phyloP scores from a whole-genome alignment of 106 monocot genomes.

The Agapanthus africanus region DNA sequence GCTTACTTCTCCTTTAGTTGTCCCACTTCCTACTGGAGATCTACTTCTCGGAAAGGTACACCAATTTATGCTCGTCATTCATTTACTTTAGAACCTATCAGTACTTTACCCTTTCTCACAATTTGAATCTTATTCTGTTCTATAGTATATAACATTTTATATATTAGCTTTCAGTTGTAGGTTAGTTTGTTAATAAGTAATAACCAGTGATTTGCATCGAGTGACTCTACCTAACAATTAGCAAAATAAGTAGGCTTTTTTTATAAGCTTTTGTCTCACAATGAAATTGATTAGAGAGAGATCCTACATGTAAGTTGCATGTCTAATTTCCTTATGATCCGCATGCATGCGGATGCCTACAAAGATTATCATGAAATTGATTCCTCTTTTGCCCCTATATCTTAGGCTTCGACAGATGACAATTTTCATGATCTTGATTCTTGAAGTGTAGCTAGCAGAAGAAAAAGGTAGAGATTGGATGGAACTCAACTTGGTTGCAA shows the following conservation, averaged over 20 bases:
- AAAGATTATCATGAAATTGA: not conserved
- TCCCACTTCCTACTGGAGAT: constrained; percentile 75
- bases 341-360: not conserved
- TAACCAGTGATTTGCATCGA: not conserved
- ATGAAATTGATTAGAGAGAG: constrained; percentile 1
- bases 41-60: constrained; percentile 92
- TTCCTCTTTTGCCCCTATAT: not conserved
- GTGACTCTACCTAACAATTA: not conserved
- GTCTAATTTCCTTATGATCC: not conserved
- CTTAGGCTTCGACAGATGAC: not conserved
- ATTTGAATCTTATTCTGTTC: not conserved
- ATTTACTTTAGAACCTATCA: not conserved
- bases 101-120: not conserved
- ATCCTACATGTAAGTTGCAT: not conserved
- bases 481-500: not conserved
- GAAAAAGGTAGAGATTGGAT: not conserved
- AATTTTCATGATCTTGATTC: not conserved
- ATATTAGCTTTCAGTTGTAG: not conserved
- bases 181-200: not conserved
- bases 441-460: not conserved
- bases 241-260: not conserved
- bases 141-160: not conserved
- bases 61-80: not conserved
- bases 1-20: constrained; percentile 76
- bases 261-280: not conserved